Conservation (phyloP, 164 flowering plant species). For the Berberis thunbergii region DNA sequence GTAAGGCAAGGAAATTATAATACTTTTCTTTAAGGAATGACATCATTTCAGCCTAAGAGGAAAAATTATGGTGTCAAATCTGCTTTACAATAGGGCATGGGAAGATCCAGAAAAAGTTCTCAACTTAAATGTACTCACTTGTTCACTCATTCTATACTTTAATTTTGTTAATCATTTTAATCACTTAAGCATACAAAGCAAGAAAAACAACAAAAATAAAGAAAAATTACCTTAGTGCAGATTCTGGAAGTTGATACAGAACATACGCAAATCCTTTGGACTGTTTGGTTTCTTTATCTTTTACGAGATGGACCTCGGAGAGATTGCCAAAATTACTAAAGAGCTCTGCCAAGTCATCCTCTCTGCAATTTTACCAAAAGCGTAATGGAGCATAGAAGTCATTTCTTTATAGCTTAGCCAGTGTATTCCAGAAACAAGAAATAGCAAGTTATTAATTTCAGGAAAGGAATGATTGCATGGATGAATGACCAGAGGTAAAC, state of each 20-base stretch:
- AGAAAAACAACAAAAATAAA: neutral
- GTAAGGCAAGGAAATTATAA: no score
- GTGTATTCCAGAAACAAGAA: neutral
- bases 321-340: slow-evolving; percentile 62
- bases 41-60: no score
- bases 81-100: no score
- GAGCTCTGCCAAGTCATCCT: slow-evolving; percentile 75
- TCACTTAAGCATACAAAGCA: neutral
- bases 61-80: no score
- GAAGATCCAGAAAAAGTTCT: no score
- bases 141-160: neutral
- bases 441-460: neutral
- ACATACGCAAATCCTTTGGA: slow-evolving; percentile 85
- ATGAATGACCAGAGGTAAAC: neutral
- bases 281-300: slow-evolving; percentile 73
- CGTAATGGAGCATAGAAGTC: neutral
- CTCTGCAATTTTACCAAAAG: slow-evolving; percentile 37
- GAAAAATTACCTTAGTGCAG: slow-evolving; percentile 56
- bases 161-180: no score
- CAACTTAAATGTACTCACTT: neutral
- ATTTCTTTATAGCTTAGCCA: neutral
- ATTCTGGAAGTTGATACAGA: slow-evolving; percentile 61
- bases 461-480: neutral
- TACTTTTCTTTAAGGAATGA: no score
- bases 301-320: slow-evolving; percentile 72